phyloP scores from a whole-genome alignment of 2,329 filamentous ascomycete genomes.

The Bipolaris gigantea region DNA sequence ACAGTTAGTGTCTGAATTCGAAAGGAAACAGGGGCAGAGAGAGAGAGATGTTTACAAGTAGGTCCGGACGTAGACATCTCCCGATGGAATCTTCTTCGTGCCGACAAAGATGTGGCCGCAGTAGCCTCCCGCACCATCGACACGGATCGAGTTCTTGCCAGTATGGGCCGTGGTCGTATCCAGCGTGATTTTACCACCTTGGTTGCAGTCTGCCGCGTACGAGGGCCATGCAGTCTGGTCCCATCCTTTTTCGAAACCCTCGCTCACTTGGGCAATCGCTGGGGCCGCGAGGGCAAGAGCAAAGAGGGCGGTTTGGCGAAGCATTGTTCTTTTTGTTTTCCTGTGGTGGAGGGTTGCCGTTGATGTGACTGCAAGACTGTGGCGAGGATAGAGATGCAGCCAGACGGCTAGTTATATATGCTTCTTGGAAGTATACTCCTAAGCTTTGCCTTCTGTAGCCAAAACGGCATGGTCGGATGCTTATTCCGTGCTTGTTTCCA shows the following conservation, averaged over 20 bases:
- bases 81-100: slow-evolving; percentile 58
- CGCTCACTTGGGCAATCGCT: slow-evolving; percentile 57
- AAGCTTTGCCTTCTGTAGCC: slow-evolving; percentile 12
- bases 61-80: slow-evolving; percentile 60
- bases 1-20: not conserved
- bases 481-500: slow-evolving; percentile 8
- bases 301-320: slow-evolving; percentile 50
- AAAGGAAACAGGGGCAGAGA: slow-evolving; percentile 11
- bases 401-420: slow-evolving; percentile 10
- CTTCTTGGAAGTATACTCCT: not conserved
- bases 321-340: slow-evolving; percentile 41
- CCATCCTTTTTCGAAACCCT: slow-evolving; percentile 62
- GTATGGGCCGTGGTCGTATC: slow-evolving; percentile 59
- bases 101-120: slow-evolving; percentile 62
- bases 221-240: slow-evolving; percentile 60
- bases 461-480: slow-evolving; percentile 3
- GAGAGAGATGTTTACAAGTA: slow-evolving; percentile 54
- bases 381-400: slow-evolving; percentile 1
- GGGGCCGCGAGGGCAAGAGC: slow-evolving; percentile 53
- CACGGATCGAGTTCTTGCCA: slow-evolving; percentile 74
- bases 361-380: not conserved
- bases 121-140: slow-evolving; percentile 63
- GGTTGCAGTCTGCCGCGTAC: slow-evolving; percentile 62
- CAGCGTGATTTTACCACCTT: slow-evolving; percentile 60
- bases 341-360: not conserved